Base-by-base conservation (phyloP, 2,329 filamentous ascomycete genomes). In the Diplodia sapinea region DNA sequence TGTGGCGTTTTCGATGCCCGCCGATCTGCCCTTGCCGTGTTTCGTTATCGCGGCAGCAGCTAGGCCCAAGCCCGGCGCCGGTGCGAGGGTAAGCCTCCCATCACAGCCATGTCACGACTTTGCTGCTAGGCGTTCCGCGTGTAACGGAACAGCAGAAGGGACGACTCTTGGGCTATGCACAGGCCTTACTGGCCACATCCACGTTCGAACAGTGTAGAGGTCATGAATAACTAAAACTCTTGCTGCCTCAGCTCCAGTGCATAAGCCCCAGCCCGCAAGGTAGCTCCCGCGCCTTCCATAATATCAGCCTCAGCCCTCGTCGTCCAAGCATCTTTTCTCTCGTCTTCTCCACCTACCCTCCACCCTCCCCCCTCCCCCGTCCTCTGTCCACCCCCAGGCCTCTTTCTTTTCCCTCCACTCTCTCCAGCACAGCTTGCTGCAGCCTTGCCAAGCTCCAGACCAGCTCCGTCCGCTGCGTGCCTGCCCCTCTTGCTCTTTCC, bases 91-190 rank as follows among this genome's bases (percentile, higher is more conserved):
- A 64, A 68, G 66, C 65, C 65, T 61, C 54, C 57, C 67, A 61
- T 66, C 50, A 12, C 26, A 55, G 68, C 68, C 67, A 69, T 68
- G 63, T 70, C 69, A 68, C 68, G 54, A 57, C 64, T 56, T 62
- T 62, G 64, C 54, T 76, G 75, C 65, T 66, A 57, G 65, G 65
- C 65, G 73, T 69, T 73, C 75, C 73, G 72, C 75, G 76, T 74
- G 74, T 73, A 73, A 74, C 73, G 70, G 70, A 70, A 70, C 68
- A 68, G 65, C 70, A 56, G 50, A 65, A 54, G n/a, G 50, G 36
- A 54, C 62, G 50, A 74, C 67, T 65, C 75, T 75, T 75, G 74
- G 72, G 73, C 73, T 73, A 74, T 74, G 72, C 76, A 74, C 62
- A 55, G 12, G 36, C 50, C 62, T 36, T 40, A 65, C 61, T 65